phyloP scores from a whole-genome alignment of 2,329 filamentous ascomycete genomes.

The Paraphaeosphaeria sporulosa region DNA sequence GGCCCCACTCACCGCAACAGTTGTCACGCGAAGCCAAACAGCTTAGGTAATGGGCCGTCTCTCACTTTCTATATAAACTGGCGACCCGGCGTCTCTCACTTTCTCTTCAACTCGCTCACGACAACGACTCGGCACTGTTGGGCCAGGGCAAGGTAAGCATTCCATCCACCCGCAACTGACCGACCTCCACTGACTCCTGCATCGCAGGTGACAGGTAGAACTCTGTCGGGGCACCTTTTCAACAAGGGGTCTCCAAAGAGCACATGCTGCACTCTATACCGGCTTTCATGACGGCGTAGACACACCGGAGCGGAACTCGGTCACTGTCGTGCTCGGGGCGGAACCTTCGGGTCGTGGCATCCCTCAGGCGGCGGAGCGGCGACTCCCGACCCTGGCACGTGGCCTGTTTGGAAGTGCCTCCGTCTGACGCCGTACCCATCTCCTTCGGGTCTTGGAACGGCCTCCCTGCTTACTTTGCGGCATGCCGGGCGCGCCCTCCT shows the following conservation, averaged over 20 bases:
- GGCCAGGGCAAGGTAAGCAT: conserved; percentile 12
- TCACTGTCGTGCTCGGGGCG: conserved; percentile 10
- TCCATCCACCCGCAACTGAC: not conserved
- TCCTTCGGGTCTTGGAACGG: not conserved
- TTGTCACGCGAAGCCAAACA: not conserved
- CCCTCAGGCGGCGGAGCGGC: conserved; percentile 8
- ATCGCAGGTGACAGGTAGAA: not conserved
- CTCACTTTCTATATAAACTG: conserved; percentile 1
- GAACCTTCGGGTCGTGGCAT: not conserved
- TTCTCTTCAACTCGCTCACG: conserved; percentile 6
- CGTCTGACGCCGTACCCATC: conserved; percentile 4
- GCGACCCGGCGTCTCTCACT: not conserved
- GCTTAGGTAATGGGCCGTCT: not conserved
- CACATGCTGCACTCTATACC: conserved; percentile 12
- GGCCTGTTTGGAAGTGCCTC: not conserved
- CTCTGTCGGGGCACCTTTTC: conserved; percentile 1
- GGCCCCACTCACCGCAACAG: not conserved
- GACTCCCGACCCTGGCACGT: conserved; percentile 1
- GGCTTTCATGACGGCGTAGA: conserved; percentile 10
- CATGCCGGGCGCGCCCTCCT: conserved; percentile 9
- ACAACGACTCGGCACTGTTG: conserved; percentile 6
- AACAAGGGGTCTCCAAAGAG: conserved; percentile 6
- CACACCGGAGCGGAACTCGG: conserved; percentile 4
- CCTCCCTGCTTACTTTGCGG: conserved; percentile 5
- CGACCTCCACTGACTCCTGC: not conserved